These are phyloP conservation scores for Berberis vulgaris DNA, from an alignment of 164 flowering plant species.

Conservation along the genomic window DNA sequence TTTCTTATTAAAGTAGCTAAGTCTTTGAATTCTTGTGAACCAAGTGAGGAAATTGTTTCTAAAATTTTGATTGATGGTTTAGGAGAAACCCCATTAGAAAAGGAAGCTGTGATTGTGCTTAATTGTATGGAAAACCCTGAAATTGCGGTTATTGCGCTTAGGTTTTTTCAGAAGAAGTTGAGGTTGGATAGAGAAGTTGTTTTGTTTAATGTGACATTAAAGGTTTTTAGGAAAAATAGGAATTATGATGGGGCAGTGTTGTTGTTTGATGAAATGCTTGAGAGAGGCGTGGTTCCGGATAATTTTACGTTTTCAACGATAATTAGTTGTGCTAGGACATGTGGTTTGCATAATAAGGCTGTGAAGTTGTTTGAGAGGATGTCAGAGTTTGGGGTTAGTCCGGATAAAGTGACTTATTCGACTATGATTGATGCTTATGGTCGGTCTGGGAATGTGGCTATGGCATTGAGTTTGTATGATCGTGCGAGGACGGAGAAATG, in stretches of 20 bases:
- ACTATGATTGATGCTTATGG: conserved; percentile 93
- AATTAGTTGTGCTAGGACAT: conserved; percentile 70
- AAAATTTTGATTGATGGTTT: conserved; percentile 22
- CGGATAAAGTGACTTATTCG: conserved; percentile 66
- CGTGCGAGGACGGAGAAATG: conserved; percentile 68
- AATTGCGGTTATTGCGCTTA: conserved; percentile 42
- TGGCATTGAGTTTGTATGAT: conserved; percentile 82
- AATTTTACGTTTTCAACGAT: conserved; percentile 77
- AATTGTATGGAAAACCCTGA: conserved; percentile 59
- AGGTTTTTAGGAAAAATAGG: conserved; percentile 58
- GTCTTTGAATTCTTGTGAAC: conserved; percentile 43
- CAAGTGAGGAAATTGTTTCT: conserved; percentile 36
- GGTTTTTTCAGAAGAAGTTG: conserved; percentile 33
- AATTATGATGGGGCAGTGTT: conserved; percentile 35
- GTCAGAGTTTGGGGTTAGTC: conserved; percentile 47
- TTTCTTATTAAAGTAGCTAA: conserved; percentile 41
- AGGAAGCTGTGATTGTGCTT: conserved; percentile 63
- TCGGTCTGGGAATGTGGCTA: conserved; percentile 59
- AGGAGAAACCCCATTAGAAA: conserved; percentile 41
- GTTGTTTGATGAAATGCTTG: conserved; percentile 69
- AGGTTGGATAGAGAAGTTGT: conserved; percentile 32
- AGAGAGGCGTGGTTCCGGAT: conserved; percentile 63
- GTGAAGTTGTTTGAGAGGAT: conserved; percentile 91
- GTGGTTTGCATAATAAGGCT: conserved; percentile 55
- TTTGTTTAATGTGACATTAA: conserved; percentile 70